phyloP scores from a whole-genome alignment of 2,329 filamentous ascomycete species.

The Trichoderma sp. region DNA sequence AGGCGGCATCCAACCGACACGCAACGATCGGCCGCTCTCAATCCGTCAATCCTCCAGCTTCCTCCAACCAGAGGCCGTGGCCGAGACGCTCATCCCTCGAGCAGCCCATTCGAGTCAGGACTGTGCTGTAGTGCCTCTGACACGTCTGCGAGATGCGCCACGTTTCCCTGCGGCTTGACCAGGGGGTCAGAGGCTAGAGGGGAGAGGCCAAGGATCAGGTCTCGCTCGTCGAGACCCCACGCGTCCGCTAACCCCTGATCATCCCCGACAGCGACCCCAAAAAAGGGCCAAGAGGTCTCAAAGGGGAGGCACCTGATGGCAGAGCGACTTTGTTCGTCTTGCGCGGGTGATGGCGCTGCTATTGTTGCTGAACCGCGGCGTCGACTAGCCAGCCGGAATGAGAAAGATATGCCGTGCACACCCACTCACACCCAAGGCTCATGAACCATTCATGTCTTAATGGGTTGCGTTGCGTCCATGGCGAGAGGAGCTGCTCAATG shows the following conservation, averaged over 20 bases:
- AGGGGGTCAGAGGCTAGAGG: background rate
- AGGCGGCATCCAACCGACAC: conserved; percentile 3
- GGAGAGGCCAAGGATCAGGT: background rate
- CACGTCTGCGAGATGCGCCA: conserved; percentile 19
- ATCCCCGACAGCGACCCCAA: conserved; percentile 1
- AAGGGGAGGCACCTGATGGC: conserved; percentile 6
- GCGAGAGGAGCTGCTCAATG: background rate
- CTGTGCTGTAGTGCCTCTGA: conserved; percentile 19
- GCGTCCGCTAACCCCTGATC: conserved; percentile 17
- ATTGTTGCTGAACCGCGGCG: background rate
- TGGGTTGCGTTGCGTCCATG: background rate
- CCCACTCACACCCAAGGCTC: conserved; percentile 8
- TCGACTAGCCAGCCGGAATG: background rate
- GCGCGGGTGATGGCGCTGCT: background rate
- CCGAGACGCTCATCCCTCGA: background rate
- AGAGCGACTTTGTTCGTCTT: background rate
- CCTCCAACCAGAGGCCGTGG: conserved; percentile 5
- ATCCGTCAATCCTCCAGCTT: background rate
- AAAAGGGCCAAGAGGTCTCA: background rate
- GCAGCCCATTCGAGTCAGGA: conserved; percentile 19
- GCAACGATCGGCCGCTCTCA: background rate
- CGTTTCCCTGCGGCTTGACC: conserved; percentile 10
- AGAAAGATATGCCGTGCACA: conserved; percentile 1
- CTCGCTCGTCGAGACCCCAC: conserved; percentile 8
- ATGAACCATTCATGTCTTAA: background rate